A percentile compares a stretch with the other conserved stretches of the same genome.
Evolutionary conservation across 2,329 filamentous ascomycete genomes (phyloP).

Genomic region (Trichoderma semiorbis): DNA sequence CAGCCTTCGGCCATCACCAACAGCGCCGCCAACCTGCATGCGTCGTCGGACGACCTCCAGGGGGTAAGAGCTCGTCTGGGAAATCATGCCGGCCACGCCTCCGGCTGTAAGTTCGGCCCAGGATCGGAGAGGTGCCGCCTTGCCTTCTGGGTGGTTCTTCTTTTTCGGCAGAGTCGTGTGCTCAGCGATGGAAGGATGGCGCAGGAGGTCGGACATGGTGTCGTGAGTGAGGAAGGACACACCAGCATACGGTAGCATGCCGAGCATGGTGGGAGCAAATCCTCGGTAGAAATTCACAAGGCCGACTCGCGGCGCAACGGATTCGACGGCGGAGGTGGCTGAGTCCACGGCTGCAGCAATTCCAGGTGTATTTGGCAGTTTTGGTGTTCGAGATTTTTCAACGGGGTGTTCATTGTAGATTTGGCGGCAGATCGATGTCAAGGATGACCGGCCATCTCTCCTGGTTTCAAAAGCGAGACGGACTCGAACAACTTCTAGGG

Average conservation of each 20-base stretch:
- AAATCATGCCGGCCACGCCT: conserved; percentile 80
- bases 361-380: conserved; percentile 27
- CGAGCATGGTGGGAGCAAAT: conserved; percentile 83
- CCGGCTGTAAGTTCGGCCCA: conserved; percentile 86
- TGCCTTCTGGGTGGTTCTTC: conserved; percentile 50
- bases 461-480: conserved; percentile 94
- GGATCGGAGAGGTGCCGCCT: conserved; percentile 70
- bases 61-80: conserved; percentile 90
- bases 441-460: conserved; percentile 62
- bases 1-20: conserved; percentile 81
- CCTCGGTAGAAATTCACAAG: conserved; percentile 92
- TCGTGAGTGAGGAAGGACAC: conserved; percentile 96
- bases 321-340: conserved; percentile 39
- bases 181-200: conserved; percentile 60
- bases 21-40: conserved; percentile 95
- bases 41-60: conserved; percentile 86
- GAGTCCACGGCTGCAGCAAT: conserved; percentile 40
- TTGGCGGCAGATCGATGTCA: conserved; percentile 73
- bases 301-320: conserved; percentile 60
- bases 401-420: conserved; percentile 77
- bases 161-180: conserved; percentile 73
- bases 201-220: conserved; percentile 78
- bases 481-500: conserved; percentile 87
- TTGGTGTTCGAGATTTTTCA: conserved; percentile 31
- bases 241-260: conserved; percentile 96